Conservation (phyloP, 495 filamentous ascomycete genomes). For the Tuber indicum region DNA sequence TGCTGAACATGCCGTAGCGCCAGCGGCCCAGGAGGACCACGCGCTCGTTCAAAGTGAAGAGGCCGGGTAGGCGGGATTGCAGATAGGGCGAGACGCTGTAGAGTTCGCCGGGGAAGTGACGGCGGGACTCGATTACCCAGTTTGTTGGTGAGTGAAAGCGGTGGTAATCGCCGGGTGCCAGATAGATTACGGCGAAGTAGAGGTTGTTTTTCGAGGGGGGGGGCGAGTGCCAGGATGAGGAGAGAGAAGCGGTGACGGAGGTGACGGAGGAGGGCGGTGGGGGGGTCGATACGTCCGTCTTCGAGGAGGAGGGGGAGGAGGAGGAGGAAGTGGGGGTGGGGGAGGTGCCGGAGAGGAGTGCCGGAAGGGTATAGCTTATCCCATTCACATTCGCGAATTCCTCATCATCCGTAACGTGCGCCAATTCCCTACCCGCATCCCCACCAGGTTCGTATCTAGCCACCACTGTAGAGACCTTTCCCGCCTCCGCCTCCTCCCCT, state of each 20-base stretch:
- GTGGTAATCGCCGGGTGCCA: conserved; percentile 98
- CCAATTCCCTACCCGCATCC: conserved; percentile 47
- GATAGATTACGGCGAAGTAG: conserved; percentile 92
- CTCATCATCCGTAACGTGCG: conserved; percentile 67
- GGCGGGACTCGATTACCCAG: conserved; percentile 86
- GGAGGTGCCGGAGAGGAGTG: conserved; percentile 67
- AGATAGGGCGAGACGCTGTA: conserved; percentile 93
- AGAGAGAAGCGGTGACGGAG: conserved; percentile 75
- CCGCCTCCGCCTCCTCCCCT: conserved; percentile 10
- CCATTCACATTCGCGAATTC: conserved; percentile 95
- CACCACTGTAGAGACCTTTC: conserved; percentile 8
- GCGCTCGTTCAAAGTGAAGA: conserved; percentile 95
- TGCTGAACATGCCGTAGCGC: conserved; percentile 96
- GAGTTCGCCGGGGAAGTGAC: conserved; percentile 94
- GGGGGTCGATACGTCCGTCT: conserved; percentile 58
- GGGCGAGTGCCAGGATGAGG: conserved; percentile 37
- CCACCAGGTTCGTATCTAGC: conserved; percentile 7
- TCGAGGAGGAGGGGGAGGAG: conserved; percentile 19
- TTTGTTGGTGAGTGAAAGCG: conserved; percentile 90
- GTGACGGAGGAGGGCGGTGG: conserved; percentile 64
- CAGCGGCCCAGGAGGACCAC: conserved; percentile 90
- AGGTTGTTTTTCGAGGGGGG: conserved; percentile 45
- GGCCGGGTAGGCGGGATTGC: conserved; percentile 78
- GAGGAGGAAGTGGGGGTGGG: conserved; percentile 41
- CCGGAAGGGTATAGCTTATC: conserved; percentile 90